These are phyloP conservation scores for Pythium coloratum DNA, from an alignment of 352 stramenopile genomes.

Conservation along the genomic window DNA sequence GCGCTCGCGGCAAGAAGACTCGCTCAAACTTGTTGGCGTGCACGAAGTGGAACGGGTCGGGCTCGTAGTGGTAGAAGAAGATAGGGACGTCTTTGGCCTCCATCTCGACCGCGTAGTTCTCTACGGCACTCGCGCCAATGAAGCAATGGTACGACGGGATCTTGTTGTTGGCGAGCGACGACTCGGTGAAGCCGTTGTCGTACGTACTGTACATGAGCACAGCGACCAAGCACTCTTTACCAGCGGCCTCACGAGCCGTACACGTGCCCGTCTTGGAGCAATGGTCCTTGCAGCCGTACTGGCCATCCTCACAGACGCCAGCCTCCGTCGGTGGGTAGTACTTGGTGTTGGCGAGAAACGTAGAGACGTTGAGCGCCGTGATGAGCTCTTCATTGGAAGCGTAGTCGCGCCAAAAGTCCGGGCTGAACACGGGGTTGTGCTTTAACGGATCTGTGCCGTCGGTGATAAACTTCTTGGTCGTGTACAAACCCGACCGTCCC, in stretches of 20 bases:
- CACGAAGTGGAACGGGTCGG: constrained; percentile 39
- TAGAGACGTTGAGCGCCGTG: constrained; percentile 2
- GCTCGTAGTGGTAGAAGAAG: constrained; percentile 56
- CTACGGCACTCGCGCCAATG: constrained; percentile 5
- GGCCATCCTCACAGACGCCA: constrained; percentile 27
- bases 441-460: constrained; percentile 18
- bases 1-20: constrained; percentile 37
- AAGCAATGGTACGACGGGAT: constrained; percentile 54
- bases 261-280: constrained; percentile 45
- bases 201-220: constrained; percentile 34
- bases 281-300: constrained; percentile 34
- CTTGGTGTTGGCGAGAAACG: constrained; percentile 26
- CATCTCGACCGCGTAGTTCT: constrained; percentile 20
- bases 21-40: constrained; percentile 34
- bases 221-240: constrained; percentile 40
- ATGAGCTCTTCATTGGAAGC: constrained; percentile 35
- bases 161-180: constrained; percentile 37
- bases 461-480: constrained; percentile 36
- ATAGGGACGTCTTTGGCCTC: constrained; percentile 25
- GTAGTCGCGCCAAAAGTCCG: constrained; percentile 52
- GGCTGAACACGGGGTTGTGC: constrained; percentile 21
- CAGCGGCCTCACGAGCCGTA: constrained; percentile 25
- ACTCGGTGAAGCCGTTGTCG: constrained; percentile 34
- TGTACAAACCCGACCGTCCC: constrained; percentile 40
- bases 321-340: constrained; percentile 35